Base-by-base conservation (phyloP, 2,329 filamentous ascomycete species). In the Paraphoma sp. region DNA sequence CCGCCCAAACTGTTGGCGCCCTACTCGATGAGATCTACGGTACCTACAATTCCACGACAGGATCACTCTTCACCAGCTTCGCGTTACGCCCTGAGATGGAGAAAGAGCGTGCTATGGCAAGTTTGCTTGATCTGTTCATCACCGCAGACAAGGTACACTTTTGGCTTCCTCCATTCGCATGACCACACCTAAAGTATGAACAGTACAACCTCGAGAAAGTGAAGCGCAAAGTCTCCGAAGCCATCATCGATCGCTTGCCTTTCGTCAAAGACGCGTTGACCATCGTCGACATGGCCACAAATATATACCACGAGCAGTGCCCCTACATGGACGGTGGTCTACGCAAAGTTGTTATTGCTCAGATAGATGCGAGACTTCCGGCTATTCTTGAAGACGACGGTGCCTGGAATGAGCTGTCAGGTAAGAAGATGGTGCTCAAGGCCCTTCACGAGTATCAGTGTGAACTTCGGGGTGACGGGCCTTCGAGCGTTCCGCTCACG, bases 1-100 rank as follows among this genome's bases (percentile, higher is more conserved):
- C 53, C 9, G 55, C 46, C 6, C n/a, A 45, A 5, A 64, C 55
- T 1, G 30, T 69, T 0, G 50, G 45, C 9, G 46, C 45, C 0
- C 16, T 71, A 16, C 64, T 69, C 0, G 48, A 66, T 1, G 65
- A 68, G 41, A 51, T 69, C 6, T 69, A 71, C 16, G 62, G 47
- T 5, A 54, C 59, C 0, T 59, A 62, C 42, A 67, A 67, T 41
- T 28, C 56, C 0, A 62, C 52, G 0, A 71, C 63, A 0, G 62
- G 65, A 8, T 67, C 64, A 0, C 42, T 71, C 7, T 69, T 68
- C 53, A 64, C 61, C 1, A 57, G 40, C 6, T 71, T 71, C 10
- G 61, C 59, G 0, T 54, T 66, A 1, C 45, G 53, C 2, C 42
- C 41, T 6, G 56, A 51, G 14, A 52, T 59, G 0, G 59, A 69